Base-by-base conservation (phyloP, 208 protist genomes). In the Leishmania gerbilli region DNA sequence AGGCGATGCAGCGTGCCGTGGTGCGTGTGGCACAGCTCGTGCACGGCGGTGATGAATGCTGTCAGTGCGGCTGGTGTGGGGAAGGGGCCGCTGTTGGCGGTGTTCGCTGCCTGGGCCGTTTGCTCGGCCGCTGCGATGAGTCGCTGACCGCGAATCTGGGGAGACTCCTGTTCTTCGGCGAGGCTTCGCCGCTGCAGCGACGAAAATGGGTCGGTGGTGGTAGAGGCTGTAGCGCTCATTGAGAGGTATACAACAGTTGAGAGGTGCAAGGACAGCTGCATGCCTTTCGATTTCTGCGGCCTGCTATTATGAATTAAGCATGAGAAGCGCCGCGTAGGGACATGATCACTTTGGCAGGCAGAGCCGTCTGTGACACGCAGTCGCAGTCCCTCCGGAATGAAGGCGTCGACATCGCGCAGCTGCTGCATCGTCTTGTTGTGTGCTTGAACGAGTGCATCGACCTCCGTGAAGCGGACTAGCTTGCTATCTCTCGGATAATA, bases 331-430 rank as follows among this genome's bases (percentile, higher is more conserved):
- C 53, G 71, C 13, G 27, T 3, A 9, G 71, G 11, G 40, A 37
- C 47, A 9, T 37, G 47, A 7, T 56, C 5, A 24, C 27, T 56
- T 19, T 24, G 71, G 37, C 3, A 3, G 40, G 47, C 7, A 15
- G 42, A 8, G 3, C 3, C n/a, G 47, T 58, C n/a, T 2, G n/a
- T 56, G 71, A 24, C n/a, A 9, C 56, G n/a, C 49, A 21, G 49
- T 40, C 45, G 79, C n/a, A 80, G 49, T 13, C 49, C 69, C 21
- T 58, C 45, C 13, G 83, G 83, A 1, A 86, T 19, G 60, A 83
- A 86, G 53, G 77, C 60, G 74, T 86, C 83, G 51, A 86, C 68
- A 21, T 81, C 34, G 53, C 75, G 77, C 68, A 87, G 72, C 21
- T 74, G 83, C 27, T 27, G 15, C 76, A 83, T 71, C n/a, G 79